Base-by-base conservation (phyloP, 176 grass and related monocot genomes). In the Raddia guianensis region DNA sequence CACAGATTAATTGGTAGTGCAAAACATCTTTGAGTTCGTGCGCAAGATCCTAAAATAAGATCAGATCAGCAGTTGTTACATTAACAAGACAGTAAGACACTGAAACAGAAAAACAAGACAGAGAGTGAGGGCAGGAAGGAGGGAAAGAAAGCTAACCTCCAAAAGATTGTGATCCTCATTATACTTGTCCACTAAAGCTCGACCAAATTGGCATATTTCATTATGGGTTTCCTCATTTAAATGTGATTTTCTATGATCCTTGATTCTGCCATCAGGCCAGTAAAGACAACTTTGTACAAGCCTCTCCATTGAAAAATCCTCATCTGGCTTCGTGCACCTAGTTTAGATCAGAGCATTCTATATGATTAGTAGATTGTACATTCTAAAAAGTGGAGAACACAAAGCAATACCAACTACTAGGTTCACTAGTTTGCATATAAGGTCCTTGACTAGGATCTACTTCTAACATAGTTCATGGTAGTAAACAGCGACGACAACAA, bases 211-310 rank as follows among this genome's bases (percentile, higher is more conserved):
- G 51, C 12, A 0, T n/a, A 46, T 46, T 32, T 10, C 27, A 46
- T 81, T 64, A 60, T 3, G n/a, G 64, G 0, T 6, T 19, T 9
- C 37, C 21, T 19, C 13, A 2, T 11, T 48, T 12, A 7, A n/a
- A 18, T 0, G 2, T 20, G 66, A 71, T 81, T 34, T 81, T 34
- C 53, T 35, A n/a, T 9, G 14, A 20, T 42, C 68, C 49, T 47
- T 69, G n/a, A n/a, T n/a, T 57, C 40, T 48, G 42, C 77, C 77
- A 69, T 80, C 78, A 46, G 78, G 78, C 65, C 77, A 80, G 52
- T 70, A 80, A 32, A 80, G 19, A 12, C 20, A 1, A 8, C 0
- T 3, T 5, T 40, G 19, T 61, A 81, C 60, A 0, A 37, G 0
- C 32, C 18, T 4, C 47, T 71, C 66, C 21, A 49, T 2, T 19